Base-by-base conservation (phyloP, 2,329 filamentous ascomycete genomes). In the Aureobasidium mangrovei region DNA sequence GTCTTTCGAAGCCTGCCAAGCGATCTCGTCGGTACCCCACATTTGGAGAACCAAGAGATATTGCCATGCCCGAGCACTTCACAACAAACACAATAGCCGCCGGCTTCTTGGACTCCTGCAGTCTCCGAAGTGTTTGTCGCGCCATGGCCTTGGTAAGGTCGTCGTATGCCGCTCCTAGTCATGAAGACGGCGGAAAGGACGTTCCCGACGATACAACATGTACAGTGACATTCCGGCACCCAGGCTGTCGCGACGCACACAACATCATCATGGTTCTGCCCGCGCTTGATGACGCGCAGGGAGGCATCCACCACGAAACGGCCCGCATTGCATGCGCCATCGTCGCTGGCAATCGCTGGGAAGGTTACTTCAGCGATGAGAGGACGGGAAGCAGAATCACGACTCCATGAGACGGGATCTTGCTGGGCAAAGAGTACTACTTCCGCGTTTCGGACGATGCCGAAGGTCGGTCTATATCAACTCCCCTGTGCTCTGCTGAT, bases 271-370 rank as follows among this genome's bases (percentile, higher is more conserved):
- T 49, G 24, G 45, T 35, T 35, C 33, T 49, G 28, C 33, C 45
- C 27, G 45, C 45, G 26, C 33, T 49, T 12, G 45, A 49, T 24
- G 9, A 29, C 31, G 31, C 29, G n/a, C 24, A 45, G 18, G 28
- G 43, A 31, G 55, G 55, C 7, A 55, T 57, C 29, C 51, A 57
- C 28, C 44, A 54, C 29, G 41, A 28, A 24, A 57, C 52, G 1
- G 55, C 55, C 3, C 51, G 26, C 8, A 28, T 49, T 12, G 42
- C 48, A 8, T 57, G 55, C 42, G 55, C 27, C 12, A 57, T 57
- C 31, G 27, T 53, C 35, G 52, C 55, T 28, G 52, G 52, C 8
- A 57, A 57, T 24, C 8, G 32, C 4, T 57, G 41, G 51, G 41
- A 48, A 4, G 55, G 55, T 6, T 57, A 24, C 18, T 32, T 57